phyloP scores from a whole-genome alignment of 2,329 filamentous ascomycete genomes.

The Raffaelea ambrosiae region DNA sequence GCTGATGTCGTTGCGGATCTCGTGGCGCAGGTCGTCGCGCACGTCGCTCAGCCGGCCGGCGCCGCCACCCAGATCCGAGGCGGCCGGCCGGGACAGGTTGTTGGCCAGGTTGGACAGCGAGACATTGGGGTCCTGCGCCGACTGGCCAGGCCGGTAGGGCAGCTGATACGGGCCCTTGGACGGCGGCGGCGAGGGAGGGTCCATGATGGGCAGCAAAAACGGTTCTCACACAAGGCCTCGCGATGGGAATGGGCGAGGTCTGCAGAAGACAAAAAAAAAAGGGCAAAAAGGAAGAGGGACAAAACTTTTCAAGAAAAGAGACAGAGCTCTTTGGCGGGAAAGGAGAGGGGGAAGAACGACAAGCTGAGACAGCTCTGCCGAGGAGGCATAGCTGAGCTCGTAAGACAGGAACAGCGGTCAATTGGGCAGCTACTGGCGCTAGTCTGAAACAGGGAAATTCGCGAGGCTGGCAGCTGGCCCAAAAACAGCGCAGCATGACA shows the following conservation, averaged over 20 bases:
- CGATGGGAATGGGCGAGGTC: neutral
- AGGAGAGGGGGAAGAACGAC: no score
- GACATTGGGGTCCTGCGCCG: neutral
- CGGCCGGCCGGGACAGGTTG: neutral
- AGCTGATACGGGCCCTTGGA: neutral
- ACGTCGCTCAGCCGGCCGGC: neutral
- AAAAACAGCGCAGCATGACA: no score
- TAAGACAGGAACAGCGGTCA: no score
- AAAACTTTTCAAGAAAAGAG: neutral
- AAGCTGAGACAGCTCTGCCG: no score
- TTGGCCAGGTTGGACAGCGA: neutral
- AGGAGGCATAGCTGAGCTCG: no score
- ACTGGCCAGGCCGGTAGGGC: neutral
- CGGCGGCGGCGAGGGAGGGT: neutral
- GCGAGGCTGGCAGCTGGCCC: no score
- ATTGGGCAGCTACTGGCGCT: no score
- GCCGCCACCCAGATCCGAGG: neutral
- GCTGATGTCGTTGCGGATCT: no score
- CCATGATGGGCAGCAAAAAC: neutral
- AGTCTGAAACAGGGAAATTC: no score
- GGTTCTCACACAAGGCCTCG: neutral
- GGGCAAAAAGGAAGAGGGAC: neutral
- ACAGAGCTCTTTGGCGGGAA: no score
- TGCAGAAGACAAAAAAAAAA: neutral
- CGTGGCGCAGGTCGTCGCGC: no score